Evolutionary conservation across 345 rosid genomes (phyloP), one percentile per base, ranked within the genome.

Genomic region (Gossypium anomalum): DNA sequence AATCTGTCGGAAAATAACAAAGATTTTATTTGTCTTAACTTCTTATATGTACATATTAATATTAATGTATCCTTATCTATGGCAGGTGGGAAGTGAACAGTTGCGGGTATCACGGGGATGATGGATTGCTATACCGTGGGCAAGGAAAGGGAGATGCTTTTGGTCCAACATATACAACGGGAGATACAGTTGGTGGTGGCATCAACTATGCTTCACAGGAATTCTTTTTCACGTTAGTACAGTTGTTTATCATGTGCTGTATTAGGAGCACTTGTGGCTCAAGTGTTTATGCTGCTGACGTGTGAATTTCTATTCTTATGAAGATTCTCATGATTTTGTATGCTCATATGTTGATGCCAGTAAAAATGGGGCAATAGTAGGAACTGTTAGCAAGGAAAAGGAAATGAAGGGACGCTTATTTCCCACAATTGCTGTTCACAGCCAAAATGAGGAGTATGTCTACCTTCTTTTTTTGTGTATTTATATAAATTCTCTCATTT

Each of bases 101-200:
- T 79, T 91, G 87, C 73, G 99, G 99, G 20, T 95, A 93, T 86
- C 98, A 93, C 81, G 97, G 99, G 72, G 99, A 95, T 75, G 94
- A 91, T 89, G 99, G 99, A 58, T 12, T 56, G 58, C 86, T 95
- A 64, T 93, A 91, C 72, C 90, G 73, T 67, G 99, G 94, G 56
- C 84, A 85, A 45, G 97, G 83, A 53, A 95, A 81, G 77, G 98
- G 97, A 71, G 93, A 90, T 75, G 70, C 86, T 15, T 91, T 91
- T 76, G 98, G 98, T 75, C 97, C 98, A 70, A 88, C 93, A 1
- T 95, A 82, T 86, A 89, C 96, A 0, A 58, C 86, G 22, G 82
- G 85, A 53, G 99, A 95, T 89, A 88, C 77, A 1, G 94, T 93
- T 83, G 99, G 99, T 47, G 93, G 90, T 68, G 98, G 99, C 78